These are phyloP conservation scores for Saccharum officinarum DNA, from an alignment of 176 grass and related monocot species.

Conservation along the genomic window DNA sequence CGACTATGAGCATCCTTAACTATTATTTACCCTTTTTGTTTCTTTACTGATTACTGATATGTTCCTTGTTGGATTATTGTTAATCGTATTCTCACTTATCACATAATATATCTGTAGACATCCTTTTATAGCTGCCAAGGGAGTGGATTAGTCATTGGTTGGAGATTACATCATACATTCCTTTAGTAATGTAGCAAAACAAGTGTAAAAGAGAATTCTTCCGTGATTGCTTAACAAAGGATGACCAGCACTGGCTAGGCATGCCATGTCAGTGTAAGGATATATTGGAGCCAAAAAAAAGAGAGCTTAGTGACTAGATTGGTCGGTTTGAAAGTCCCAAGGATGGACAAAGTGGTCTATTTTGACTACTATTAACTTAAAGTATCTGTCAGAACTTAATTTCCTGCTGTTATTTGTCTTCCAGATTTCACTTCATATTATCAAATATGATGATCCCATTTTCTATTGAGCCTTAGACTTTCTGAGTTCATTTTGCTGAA, in stretches of 20 bases:
- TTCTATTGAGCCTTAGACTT: neutral
- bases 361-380: neutral
- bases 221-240: neutral
- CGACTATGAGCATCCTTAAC: neutral
- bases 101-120: neutral
- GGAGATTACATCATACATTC: neutral
- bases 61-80: neutral
- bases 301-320: neutral
- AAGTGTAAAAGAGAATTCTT: neutral
- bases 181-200: neutral
- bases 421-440: neutral
- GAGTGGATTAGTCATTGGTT: neutral
- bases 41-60: neutral
- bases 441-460: neutral
- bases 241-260: neutral
- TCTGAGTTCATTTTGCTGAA: conserved; percentile 22
- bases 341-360: neutral
- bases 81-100: neutral
- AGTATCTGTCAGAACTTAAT: neutral
- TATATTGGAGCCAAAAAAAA: neutral
- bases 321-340: neutral
- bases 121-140: neutral
- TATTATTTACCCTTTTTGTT: neutral
- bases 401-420: neutral
- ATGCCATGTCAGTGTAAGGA: neutral